These are phyloP conservation scores for Trifolium repens DNA, from an alignment of 306 rosid genomes.

Conservation along the genomic window DNA sequence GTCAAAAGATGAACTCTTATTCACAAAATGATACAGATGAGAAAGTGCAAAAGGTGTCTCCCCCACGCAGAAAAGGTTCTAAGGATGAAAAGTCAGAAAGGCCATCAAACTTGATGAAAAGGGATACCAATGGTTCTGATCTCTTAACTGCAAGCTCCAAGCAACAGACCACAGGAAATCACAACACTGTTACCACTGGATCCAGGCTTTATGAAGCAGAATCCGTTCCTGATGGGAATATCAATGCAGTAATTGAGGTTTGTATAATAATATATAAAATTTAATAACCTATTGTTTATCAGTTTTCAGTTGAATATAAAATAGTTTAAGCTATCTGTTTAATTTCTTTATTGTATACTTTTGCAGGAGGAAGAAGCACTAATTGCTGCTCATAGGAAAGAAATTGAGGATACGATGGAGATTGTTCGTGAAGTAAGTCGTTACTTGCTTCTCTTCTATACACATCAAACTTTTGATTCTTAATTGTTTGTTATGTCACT, in stretches of 20 bases:
- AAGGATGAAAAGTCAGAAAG: slow-evolving; percentile 84
- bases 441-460: slow-evolving; percentile 1
- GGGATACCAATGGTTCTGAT: slow-evolving; percentile 63
- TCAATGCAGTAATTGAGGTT: slow-evolving; percentile 93
- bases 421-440: slow-evolving; percentile 95
- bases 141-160: slow-evolving; percentile 56
- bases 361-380: slow-evolving; percentile 97
- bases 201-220: slow-evolving; percentile 67
- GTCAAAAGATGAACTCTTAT: slow-evolving; percentile 63
- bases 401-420: slow-evolving; percentile 99
- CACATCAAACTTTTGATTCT: background rate
- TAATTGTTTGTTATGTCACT: background rate
- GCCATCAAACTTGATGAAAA: slow-evolving; percentile 71
- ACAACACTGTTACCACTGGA: slow-evolving; percentile 48
- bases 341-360: slow-evolving; percentile 29
- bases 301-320: slow-evolving; percentile 11
- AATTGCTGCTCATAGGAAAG: slow-evolving; percentile 95
- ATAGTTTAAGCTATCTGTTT: slow-evolving; percentile 34
- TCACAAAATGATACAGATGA: slow-evolving; percentile 74
- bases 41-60: slow-evolving; percentile 83
- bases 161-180: slow-evolving; percentile 55
- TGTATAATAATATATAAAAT: slow-evolving; percentile 39
- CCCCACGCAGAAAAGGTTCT: slow-evolving; percentile 73
- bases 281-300: background rate
- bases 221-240: slow-evolving; percentile 63